A percentile compares a stretch with the other conserved stretches of the same genome.
phyloP scores from a whole-genome alignment of 2,329 filamentous ascomycete genomes.

The Apiospora kogelbergensis region DNA sequence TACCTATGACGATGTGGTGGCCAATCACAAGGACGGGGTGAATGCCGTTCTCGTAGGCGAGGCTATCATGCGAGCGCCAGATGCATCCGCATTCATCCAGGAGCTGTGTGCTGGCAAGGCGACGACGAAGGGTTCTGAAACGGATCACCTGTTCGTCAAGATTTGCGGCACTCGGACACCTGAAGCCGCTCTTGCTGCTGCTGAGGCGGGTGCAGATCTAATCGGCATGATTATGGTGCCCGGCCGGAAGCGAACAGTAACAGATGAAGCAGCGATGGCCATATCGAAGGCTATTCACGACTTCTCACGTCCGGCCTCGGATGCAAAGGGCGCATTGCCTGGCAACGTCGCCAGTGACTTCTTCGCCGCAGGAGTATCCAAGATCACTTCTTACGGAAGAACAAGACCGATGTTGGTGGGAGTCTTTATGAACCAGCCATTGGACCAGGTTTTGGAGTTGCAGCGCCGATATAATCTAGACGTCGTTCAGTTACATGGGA shows the following conservation, averaged over 20 bases:
- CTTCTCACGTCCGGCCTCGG: conserved; percentile 36
- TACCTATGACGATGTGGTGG: conserved; percentile 80
- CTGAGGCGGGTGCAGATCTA: conserved; percentile 85
- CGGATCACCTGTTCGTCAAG: conserved; percentile 71
- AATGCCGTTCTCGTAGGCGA: conserved; percentile 93
- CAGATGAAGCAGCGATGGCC: conserved; percentile 72
- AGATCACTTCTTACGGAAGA: conserved; percentile 41
- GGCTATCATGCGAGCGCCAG: conserved; percentile 86
- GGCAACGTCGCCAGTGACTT: conserved; percentile 58
- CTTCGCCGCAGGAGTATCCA: conserved; percentile 58
- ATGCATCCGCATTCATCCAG: conserved; percentile 80
- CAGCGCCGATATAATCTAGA: conserved; percentile 78
- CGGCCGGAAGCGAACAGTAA: conserved; percentile 76
- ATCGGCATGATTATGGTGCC: conserved; percentile 91
- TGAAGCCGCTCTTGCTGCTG: conserved; percentile 76
- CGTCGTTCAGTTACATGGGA: conserved; percentile 88
- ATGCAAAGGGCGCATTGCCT: conserved; percentile 27
- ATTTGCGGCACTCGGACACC: conserved; percentile 89
- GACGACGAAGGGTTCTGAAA: conserved; percentile 33
- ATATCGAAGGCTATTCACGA: conserved; percentile 79
- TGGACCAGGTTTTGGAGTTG: conserved; percentile 78
- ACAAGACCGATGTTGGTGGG: conserved; percentile 78
- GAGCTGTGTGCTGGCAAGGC: conserved; percentile 69
- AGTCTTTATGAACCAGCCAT: conserved; percentile 88
- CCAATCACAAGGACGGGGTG: conserved; percentile 86